A percentile compares a stretch with the other conserved stretches of the same genome.
Evolutionary conservation across 345 rosid genomes (phyloP).

Genomic region (Acer saccharum): DNA sequence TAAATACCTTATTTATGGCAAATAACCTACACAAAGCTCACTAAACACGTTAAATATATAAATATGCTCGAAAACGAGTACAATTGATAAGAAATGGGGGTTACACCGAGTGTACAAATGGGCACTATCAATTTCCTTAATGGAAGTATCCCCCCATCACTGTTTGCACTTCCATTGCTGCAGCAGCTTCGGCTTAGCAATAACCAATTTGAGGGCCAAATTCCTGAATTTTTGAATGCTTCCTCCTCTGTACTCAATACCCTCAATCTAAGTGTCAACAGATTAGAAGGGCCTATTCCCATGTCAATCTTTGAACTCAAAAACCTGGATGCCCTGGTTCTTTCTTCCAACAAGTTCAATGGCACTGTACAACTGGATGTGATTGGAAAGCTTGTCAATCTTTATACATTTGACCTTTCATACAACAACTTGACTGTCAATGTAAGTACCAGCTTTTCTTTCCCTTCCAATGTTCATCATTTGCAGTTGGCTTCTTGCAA

Average conservation of each 20-base stretch:
- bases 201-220: slow-evolving; percentile 33
- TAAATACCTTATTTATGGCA: too few relatives aligned
- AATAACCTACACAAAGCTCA: too few relatives aligned
- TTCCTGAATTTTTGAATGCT: background rate
- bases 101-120: too few relatives aligned
- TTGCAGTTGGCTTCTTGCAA: slow-evolving; percentile 48
- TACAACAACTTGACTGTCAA: slow-evolving; percentile 31
- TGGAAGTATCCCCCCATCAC: slow-evolving; percentile 37
- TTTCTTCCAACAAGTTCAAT: slow-evolving; percentile 47
- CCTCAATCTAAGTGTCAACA: slow-evolving; percentile 42
- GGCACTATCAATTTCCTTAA: too few relatives aligned
- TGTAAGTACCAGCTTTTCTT: background rate
- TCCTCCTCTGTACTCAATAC: slow-evolving; percentile 18
- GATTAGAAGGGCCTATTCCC: slow-evolving; percentile 35
- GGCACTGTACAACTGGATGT: slow-evolving; percentile 27
- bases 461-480: slow-evolving; percentile 9
- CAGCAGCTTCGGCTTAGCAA: slow-evolving; percentile 20
- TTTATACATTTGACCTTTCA: slow-evolving; percentile 40
- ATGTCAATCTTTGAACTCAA: slow-evolving; percentile 3
- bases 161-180: slow-evolving; percentile 21
- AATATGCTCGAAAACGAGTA: too few relatives aligned
- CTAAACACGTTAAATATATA: too few relatives aligned
- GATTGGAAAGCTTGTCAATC: slow-evolving; percentile 27
- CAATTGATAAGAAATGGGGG: too few relatives aligned
- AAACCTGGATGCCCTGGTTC: slow-evolving; percentile 21